Base-by-base conservation (phyloP, 306 rosid genomes). In the Clitoria ternatea region DNA sequence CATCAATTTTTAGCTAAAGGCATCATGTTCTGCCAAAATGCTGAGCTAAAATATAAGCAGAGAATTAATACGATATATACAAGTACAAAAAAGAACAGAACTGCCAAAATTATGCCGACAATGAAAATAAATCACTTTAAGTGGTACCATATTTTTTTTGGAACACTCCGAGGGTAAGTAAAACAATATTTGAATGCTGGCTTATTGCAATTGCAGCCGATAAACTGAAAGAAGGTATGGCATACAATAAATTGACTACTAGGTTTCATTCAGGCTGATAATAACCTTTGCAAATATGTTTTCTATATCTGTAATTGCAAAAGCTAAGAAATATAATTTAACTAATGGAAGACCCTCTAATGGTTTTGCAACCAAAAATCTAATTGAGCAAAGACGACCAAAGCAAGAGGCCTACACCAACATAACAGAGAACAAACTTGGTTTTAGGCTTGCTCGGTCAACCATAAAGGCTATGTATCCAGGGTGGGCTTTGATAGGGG, bases 1-100 rank as follows among this genome's bases (percentile, higher is more conserved):
- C n/a, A 20, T 32, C 66, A 27, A 7, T 48, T 55, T 33, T 49
- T 35, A 35, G 76, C 64, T 69, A 77, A 27, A 69, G 30, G 44
- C 7, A 8, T 12, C 5, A 19, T 42, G 24, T 74, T 56, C 45
- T 12, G 26, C 23, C 17, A 52, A 64, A 64, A 32, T 15, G 35
- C 22, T 67, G 61, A 23, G 33, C 35, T 32, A 49, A 33, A 67
- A 30, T 60, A 13, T 60, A 33, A 40, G 9, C 56, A 45, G 10
- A 49, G 36, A 45, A 19, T 33, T 45, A 42, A 59, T 39, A 14
- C 6, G 49, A 29, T 13, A 33, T 45, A 61, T 20, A 32, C 4
- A 35, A 61, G 61, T 27, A 37, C 55, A 44, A 26, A 54, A 32
- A 7, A 10, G 2, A 39, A 18, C 29, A 44, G 4, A 57, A 45